Conservation (phyloP, 768 basidiomycete genomes). For the Tricholomella constricta region DNA sequence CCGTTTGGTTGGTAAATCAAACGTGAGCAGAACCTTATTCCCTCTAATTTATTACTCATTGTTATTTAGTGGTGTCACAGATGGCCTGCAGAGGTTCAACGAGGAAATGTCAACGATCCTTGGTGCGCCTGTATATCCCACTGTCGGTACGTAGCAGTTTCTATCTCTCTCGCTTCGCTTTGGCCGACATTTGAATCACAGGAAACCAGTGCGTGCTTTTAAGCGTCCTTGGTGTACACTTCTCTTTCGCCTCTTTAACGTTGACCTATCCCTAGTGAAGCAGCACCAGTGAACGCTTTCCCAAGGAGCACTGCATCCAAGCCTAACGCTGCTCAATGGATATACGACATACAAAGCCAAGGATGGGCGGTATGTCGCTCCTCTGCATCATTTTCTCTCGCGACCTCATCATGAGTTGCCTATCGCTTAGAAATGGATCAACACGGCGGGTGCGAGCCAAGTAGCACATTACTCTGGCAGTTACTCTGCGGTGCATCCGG, state of each 20-base stretch:
- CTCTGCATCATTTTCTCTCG: neutral
- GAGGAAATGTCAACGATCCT: slow-evolving; percentile 44
- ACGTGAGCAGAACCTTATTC: slow-evolving; percentile 29
- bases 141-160: slow-evolving; percentile 40
- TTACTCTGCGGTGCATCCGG: slow-evolving; percentile 50
- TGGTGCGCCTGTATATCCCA: slow-evolving; percentile 46
- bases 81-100: slow-evolving; percentile 48
- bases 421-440: slow-evolving; percentile 46
- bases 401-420: neutral
- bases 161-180: neutral
- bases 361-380: slow-evolving; percentile 50
- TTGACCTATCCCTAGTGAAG: slow-evolving; percentile 46
- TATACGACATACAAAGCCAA: slow-evolving; percentile 51
- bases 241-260: neutral
- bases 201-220: slow-evolving; percentile 49
- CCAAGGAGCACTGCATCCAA: slow-evolving; percentile 46
- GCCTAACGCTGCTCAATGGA: slow-evolving; percentile 49
- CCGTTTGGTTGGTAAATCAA: slow-evolving; percentile 51
- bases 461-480: slow-evolving; percentile 54
- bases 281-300: slow-evolving; percentile 59
- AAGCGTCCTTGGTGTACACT: neutral
- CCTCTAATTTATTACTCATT: neutral
- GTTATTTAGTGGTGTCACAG: slow-evolving; percentile 40
- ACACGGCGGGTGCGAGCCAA: slow-evolving; percentile 40
- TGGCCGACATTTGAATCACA: too few relatives aligned